Conservation (phyloP, 1,284 basidiomycete genomes). For the Puccinia hordei region DNA sequence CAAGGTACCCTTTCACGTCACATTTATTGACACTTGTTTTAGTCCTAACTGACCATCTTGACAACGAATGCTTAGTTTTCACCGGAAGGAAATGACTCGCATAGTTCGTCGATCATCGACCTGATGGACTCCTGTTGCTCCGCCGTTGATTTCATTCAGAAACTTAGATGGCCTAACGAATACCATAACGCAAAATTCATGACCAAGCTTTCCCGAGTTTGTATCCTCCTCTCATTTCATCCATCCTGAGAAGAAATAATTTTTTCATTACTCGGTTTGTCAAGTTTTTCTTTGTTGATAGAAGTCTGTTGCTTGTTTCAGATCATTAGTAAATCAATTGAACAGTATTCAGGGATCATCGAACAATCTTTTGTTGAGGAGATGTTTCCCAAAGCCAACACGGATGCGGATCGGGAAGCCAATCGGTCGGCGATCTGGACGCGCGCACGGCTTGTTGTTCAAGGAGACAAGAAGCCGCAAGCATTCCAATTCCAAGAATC, state of each 20-base stretch:
- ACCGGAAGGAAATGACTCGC: conserved; percentile 77
- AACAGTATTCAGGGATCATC: conserved; percentile 84
- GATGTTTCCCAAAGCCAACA: conserved; percentile 84
- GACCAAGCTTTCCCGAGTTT: conserved; percentile 79
- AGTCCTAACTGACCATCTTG: neutral
- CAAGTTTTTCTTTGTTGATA: neutral
- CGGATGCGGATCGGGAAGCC: conserved; percentile 61
- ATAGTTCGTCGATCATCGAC: conserved; percentile 94
- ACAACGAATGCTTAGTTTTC: conserved; percentile 67
- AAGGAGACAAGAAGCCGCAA: conserved; percentile 84
- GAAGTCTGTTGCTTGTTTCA: conserved; percentile 58
- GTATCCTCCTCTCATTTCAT: neutral
- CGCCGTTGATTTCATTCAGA: conserved; percentile 82
- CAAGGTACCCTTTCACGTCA: conserved; percentile 65
- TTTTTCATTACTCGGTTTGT: neutral
- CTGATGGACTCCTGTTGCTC: conserved; percentile 91
- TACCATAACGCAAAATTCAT: conserved; percentile 87
- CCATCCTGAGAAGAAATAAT: neutral
- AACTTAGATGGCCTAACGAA: conserved; percentile 86
- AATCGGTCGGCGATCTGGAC: conserved; percentile 83
- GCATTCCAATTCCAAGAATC: conserved; percentile 88
- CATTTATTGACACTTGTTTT: neutral
- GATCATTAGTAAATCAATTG: conserved; percentile 87
- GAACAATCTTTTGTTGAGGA: conserved; percentile 89
- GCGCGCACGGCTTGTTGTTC: conserved; percentile 74